Evolutionary conservation across 148 eudicot species (phyloP), one percentile per base, ranked within the genome.

Genomic region (Persicaria maculosa): DNA sequence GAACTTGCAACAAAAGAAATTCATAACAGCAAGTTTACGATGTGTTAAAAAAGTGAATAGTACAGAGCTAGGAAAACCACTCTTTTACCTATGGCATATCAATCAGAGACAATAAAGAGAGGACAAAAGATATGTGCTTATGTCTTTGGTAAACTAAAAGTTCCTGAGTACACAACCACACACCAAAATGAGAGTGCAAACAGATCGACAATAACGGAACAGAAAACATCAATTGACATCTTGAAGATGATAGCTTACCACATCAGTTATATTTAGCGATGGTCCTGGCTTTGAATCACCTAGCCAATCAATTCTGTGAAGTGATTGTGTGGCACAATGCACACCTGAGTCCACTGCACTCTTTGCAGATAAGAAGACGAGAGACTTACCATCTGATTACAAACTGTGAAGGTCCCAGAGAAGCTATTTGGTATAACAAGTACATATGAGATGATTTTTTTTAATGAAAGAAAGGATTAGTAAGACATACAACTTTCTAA

Each of bases 301-400:
- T 11, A 88, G 84, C 98, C 98, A 94, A 74, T 91, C 89, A 71
- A 91, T 87, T 83, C 86, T 88, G 76, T 89, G 93, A 67, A 94
- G 93, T 79, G 98, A 91, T 76, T 89, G 74, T 73, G 98, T 91
- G 50, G 93, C 86, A 53, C 77, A 83, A 79, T 94, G 97, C 58
- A 90, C 95, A 65, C 98, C 95, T 50, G 97, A 83, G 78, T 94
- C 90, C 47, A 94, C 87, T 76, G 93, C 80, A 75, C 87, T 82
- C 86, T 86, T 87, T 70, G 97, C 88, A 47, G 98, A 94, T 76
- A 91, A 82, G 85, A 91, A 94, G 20, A 91, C 88, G 22, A 22
- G 22, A 22, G 22, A 22, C 22, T 22, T 22, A 22, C 22, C 22
- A 22, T 22, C 22, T 22, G 22, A 22, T 22, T 22, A 22, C 22